phyloP scores from a whole-genome alignment of 2,329 filamentous ascomycete genomes.

The Fusarium sp. region DNA sequence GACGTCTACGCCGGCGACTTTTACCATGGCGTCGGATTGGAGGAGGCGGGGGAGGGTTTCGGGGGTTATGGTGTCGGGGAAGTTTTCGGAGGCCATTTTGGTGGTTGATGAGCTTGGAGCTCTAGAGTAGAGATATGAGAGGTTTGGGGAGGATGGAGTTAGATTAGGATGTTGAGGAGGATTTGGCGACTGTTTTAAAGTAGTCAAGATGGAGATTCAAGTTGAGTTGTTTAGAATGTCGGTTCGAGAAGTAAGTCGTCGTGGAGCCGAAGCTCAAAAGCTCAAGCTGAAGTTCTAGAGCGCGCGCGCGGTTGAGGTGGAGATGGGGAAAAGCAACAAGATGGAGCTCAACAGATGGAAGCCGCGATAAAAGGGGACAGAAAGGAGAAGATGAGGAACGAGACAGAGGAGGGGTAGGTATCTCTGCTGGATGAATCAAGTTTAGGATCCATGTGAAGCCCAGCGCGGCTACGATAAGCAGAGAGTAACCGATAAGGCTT shows the following conservation, averaged over 20 bases:
- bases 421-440: slow-evolving; percentile 4
- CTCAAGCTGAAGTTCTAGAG: slow-evolving; percentile 7
- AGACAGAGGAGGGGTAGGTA: neutral
- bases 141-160: neutral
- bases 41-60: slow-evolving; percentile 76
- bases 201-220: neutral
- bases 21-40: slow-evolving; percentile 80
- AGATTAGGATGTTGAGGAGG: neutral
- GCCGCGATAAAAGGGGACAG: neutral
- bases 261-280: slow-evolving; percentile 9
- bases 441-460: neutral
- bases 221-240: neutral
- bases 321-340: slow-evolving; percentile 5
- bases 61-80: slow-evolving; percentile 61
- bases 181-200: neutral
- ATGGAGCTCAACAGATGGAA: neutral
- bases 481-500: slow-evolving; percentile 39
- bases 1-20: slow-evolving; percentile 88
- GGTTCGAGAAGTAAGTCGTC: neutral
- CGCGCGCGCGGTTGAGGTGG: slow-evolving; percentile 8
- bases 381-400: neutral
- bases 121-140: too few relatives aligned
- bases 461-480: slow-evolving; percentile 46
- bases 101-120: slow-evolving; percentile 14
- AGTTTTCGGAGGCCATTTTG: slow-evolving; percentile 41